Percentiles rank a stretch among this genome's conserved stretches.
Conservation (phyloP, 2,329 filamentous ascomycete genomes). For the Escovopsis sp. region DNA sequence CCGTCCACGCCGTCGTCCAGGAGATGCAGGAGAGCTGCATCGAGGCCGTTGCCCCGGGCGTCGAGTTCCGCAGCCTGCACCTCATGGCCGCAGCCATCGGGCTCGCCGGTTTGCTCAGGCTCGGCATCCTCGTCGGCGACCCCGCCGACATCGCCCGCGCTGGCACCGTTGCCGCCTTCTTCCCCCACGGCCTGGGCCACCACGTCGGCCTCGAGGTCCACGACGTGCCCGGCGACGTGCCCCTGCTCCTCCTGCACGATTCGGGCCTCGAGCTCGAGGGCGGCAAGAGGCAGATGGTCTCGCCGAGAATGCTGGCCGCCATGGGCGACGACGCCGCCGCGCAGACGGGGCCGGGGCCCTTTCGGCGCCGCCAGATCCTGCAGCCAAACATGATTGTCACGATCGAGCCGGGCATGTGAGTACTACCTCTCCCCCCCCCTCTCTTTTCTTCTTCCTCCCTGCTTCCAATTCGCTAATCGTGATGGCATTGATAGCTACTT, state of each 20-base stretch:
- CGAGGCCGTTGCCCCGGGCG: constrained; percentile 50
- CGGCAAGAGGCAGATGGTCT: constrained; percentile 28
- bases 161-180: constrained; percentile 46
- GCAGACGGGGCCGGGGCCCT: constrained; percentile 12
- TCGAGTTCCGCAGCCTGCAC: constrained; percentile 58
- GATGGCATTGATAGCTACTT: constrained; percentile 43
- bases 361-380: constrained; percentile 27
- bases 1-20: constrained; percentile 64
- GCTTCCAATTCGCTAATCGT: constrained; percentile 1
- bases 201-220: constrained; percentile 53
- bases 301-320: constrained; percentile 19
- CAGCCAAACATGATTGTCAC: constrained; percentile 56
- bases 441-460: neutral
- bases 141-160: constrained; percentile 36
- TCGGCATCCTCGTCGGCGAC: constrained; percentile 59
- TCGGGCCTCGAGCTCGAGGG: constrained; percentile 15
- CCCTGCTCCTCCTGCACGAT: constrained; percentile 10
- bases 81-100: constrained; percentile 58
- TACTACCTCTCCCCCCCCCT: constrained; percentile 3
- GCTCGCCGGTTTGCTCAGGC: constrained; percentile 50
- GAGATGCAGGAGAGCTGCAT: constrained; percentile 71
- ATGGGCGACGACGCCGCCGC: constrained; percentile 13
- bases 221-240: constrained; percentile 32
- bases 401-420: constrained; percentile 59
- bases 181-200: constrained; percentile 51